Evolutionary conservation across 179 eudicot species (phyloP).

Genomic region (Heliamphora pulchella): DNA sequence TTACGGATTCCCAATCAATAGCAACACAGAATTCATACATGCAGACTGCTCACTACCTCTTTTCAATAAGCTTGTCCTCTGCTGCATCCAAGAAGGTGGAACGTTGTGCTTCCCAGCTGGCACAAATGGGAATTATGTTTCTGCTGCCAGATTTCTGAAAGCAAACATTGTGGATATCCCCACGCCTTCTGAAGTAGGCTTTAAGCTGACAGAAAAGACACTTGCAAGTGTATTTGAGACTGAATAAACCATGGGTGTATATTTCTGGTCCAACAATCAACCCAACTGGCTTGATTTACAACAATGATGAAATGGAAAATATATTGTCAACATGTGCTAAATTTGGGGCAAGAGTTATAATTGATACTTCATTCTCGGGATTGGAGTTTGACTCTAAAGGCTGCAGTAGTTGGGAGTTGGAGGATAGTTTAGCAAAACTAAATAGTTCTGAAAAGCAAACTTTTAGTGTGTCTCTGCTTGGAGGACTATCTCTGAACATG

Average conservation of each 20-base stretch:
- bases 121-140: constrained; percentile 71
- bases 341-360: constrained; percentile 73
- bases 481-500: constrained; percentile 69
- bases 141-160: constrained; percentile 78
- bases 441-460: constrained; percentile 36
- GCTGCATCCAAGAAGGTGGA: constrained; percentile 91
- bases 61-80: constrained; percentile 75
- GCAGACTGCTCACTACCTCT: constrained; percentile 75
- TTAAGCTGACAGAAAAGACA: constrained; percentile 57
- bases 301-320: constrained; percentile 56
- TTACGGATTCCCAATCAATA: constrained; percentile 59
- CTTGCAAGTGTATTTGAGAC: constrained; percentile 41
- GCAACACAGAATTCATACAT: constrained; percentile 49
- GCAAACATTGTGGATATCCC: constrained; percentile 53
- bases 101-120: constrained; percentile 89
- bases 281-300: constrained; percentile 85
- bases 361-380: constrained; percentile 93
- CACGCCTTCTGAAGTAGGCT: constrained; percentile 52
- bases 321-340: constrained; percentile 65
- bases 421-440: constrained; percentile 41
- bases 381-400: constrained; percentile 47
- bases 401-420: constrained; percentile 67
- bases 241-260: constrained; percentile 81
- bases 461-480: constrained; percentile 72
- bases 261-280: constrained; percentile 84